Evolutionary conservation across 495 filamentous ascomycete species (phyloP).

Genomic region (Diplogelasinospora grovesii): DNA sequence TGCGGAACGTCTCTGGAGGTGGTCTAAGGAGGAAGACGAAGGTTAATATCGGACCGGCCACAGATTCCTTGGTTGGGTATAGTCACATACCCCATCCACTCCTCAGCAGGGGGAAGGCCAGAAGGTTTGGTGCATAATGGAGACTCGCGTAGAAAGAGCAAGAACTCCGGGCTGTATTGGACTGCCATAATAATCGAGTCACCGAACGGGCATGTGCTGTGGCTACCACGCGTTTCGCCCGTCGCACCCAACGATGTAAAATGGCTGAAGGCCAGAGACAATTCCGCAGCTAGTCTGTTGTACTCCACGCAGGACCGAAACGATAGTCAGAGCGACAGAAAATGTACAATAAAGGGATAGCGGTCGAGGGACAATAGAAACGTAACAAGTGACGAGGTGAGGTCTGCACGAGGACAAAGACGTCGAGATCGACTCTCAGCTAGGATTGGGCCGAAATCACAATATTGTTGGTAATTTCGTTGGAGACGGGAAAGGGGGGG

Average conservation of each 20-base stretch:
- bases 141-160: conserved; percentile 70
- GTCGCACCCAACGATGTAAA: conserved; percentile 2
- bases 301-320: neutral
- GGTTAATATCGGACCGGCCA: neutral
- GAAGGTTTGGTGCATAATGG: conserved; percentile 78
- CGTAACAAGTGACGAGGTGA: neutral
- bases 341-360: conserved; percentile 1
- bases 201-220: conserved; percentile 19
- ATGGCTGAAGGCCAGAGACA: neutral
- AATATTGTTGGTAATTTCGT: neutral
- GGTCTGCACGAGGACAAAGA: neutral
- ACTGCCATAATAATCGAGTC: conserved; percentile 35
- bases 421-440: neutral
- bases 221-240: neutral
- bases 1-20: conserved; percentile 37
- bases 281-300: conserved; percentile 1
- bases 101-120: conserved; percentile 77
- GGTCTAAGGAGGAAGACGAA: conserved; percentile 20
- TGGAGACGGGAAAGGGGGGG: neutral
- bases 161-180: conserved; percentile 73
- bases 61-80: too few species aligned
- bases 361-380: neutral
- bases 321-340: conserved; percentile 1
- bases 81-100: conserved; percentile 91
- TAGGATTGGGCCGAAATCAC: too few species aligned